Evolutionary conservation across 1,284 basidiomycete genomes (phyloP).

Genomic region (Marasmius tenuissimus): DNA sequence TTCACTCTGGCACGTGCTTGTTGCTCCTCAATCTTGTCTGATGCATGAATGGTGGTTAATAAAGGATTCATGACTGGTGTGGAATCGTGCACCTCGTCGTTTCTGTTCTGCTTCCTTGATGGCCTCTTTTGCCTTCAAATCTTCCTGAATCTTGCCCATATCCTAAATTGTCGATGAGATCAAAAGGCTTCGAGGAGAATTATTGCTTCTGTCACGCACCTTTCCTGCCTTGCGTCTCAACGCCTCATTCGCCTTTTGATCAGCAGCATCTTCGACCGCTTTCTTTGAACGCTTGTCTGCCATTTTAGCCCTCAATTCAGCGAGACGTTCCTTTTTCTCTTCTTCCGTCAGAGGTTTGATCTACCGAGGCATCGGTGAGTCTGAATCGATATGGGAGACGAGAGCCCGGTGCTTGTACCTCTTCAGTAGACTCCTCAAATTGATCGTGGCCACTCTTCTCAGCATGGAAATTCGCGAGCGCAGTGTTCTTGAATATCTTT

Average conservation of each 20-base stretch:
- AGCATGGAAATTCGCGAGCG: conserved; percentile 91
- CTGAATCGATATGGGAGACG: background rate
- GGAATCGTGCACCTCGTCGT: conserved; percentile 60
- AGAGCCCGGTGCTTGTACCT: conserved; percentile 49
- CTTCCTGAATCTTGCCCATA: conserved; percentile 14
- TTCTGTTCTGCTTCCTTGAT: conserved; percentile 79
- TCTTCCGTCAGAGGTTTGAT: conserved; percentile 94
- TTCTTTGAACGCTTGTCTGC: conserved; percentile 73
- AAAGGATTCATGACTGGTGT: background rate
- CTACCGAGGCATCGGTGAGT: conserved; percentile 31
- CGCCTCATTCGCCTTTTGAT: conserved; percentile 75
- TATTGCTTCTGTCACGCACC: conserved; percentile 34
- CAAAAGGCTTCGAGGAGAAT: background rate
- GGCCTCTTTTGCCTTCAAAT: conserved; percentile 24
- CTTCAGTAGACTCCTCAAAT: conserved; percentile 94
- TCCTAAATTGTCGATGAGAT: conserved; percentile 4
- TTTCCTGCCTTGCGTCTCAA: conserved; percentile 84
- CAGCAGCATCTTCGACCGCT: conserved; percentile 69
- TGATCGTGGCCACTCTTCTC: conserved; percentile 94
- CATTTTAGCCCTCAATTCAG: conserved; percentile 79
- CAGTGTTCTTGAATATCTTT: conserved; percentile 87
- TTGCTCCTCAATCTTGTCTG: conserved; percentile 86
- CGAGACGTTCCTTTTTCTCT: conserved; percentile 84
- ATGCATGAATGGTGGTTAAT: background rate
- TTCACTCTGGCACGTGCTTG: conserved; percentile 83